Evolutionary conservation across 345 rosid genomes (phyloP), one percentile per base, ranked within the genome.

Genomic region (Pistacia integerrima): DNA sequence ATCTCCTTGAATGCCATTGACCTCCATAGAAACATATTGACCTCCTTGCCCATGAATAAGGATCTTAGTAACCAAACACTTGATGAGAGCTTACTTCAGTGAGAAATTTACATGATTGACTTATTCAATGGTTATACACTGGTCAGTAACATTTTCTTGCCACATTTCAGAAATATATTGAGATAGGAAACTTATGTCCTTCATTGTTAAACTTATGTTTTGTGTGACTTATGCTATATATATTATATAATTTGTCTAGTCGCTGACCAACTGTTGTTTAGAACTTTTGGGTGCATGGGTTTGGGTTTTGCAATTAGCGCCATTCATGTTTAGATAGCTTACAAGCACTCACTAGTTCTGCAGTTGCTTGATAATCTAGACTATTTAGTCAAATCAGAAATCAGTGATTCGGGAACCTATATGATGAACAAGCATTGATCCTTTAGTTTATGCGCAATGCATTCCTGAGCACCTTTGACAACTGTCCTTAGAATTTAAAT

Each of bases 291-390:
- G 65, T 58, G 74, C 51, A 48, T 71, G 20, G 66, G 20, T 46
- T 4, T 58, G 57, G 67, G 8, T 61, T 61, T 60, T 11, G 25
- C 58, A 17, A 46, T 61, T 61, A 44, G 20, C 41, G 54, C 9
- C 67, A 22, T n/a, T 10, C 46, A 28, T 73, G 58, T 73, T 71
- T 73, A 61, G 41, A 51, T 48, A 46, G 57, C 55, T 69, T 58
- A 46, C 17, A 28, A 52, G n/a, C 14, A 54, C 33, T 38, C 60
- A 7, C 16, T 33, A 14, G 28, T 60, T 61, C 11, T 49, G 68
- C 65, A 46, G 35, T 62, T 48, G 36, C 59, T 38, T 25, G 38
- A 72, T 12, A 59, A 56, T n/a, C 17, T 17, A 11, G 14, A 56
- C 12, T 56, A n/a, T 70, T 41, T 11, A 55, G 28, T 69, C 30